Conservation (phyloP, 208 protist genomes). For the Trypanosoma mega region DNA sequence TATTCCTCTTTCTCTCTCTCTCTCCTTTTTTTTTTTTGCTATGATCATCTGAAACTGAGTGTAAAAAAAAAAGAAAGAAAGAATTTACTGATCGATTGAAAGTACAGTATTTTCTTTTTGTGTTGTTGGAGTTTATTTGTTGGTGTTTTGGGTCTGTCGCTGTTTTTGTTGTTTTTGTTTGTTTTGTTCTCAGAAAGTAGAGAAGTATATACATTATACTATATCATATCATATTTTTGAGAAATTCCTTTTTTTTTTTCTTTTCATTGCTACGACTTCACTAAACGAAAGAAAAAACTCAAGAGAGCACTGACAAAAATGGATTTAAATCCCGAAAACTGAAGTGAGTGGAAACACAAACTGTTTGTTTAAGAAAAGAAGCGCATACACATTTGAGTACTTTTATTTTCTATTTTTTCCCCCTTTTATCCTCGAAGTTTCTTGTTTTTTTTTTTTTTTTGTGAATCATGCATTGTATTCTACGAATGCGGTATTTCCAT, state of each 20-base stretch:
- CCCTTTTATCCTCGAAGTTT: too few species aligned
- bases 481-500: too few species aligned
- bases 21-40: constrained; percentile 1
- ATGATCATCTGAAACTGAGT: neutral
- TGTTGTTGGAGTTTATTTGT: neutral
- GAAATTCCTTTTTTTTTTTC: neutral
- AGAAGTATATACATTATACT: neutral
- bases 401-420: too few species aligned
- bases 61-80: neutral
- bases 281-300: neutral
- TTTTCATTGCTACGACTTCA: neutral
- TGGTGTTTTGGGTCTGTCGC: neutral
- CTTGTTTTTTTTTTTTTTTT: too few species aligned
- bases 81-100: neutral
- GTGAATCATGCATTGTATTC: too few species aligned
- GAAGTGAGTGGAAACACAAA: too few species aligned
- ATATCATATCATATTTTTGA: too few species aligned
- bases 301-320: neutral
- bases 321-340: too few species aligned
- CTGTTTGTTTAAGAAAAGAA: too few species aligned
- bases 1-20: neutral
- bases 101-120: too few species aligned
- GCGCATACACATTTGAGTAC: too few species aligned
- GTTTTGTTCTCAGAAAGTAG: neutral
- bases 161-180: constrained; percentile 12